phyloP scores from a whole-genome alignment of 2,329 filamentous ascomycete species.

The Aureobasidium namibiae region DNA sequence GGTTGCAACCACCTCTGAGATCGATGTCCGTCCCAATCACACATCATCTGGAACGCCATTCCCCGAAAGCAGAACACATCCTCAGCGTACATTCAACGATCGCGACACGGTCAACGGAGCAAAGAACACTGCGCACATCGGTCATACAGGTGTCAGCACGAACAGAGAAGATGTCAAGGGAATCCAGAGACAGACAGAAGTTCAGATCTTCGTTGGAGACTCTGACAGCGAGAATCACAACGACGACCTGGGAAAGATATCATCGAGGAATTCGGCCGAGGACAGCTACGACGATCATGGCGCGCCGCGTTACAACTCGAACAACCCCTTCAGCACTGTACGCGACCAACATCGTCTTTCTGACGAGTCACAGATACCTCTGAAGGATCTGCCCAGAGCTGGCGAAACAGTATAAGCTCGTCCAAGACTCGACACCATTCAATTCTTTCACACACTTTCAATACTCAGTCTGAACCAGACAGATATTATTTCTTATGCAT shows the following conservation, averaged over 20 bases:
- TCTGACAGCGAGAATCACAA: conserved; percentile 3
- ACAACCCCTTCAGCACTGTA: not conserved
- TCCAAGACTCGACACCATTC: not conserved
- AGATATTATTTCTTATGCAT: not conserved
- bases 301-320: not conserved
- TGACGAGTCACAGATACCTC: conserved; percentile 6
- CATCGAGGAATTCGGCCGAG: not conserved
- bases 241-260: not conserved
- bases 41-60: conserved; percentile 1
- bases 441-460: not conserved
- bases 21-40: not conserved
- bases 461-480: not conserved
- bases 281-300: not conserved
- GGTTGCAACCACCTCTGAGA: conserved; percentile 21
- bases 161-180: conserved; percentile 7
- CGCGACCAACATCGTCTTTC: not conserved
- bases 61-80: not conserved
- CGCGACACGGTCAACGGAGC: conserved; percentile 3
- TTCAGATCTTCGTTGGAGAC: conserved; percentile 9
- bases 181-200: conserved; percentile 5
- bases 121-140: not conserved
- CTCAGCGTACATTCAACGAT: not conserved
- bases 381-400: conserved; percentile 2
- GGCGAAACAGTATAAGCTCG: not conserved
- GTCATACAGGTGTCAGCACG: not conserved